phyloP scores from a whole-genome alignment of 495 filamentous ascomycete species.

The Parathielavia appendiculata region DNA sequence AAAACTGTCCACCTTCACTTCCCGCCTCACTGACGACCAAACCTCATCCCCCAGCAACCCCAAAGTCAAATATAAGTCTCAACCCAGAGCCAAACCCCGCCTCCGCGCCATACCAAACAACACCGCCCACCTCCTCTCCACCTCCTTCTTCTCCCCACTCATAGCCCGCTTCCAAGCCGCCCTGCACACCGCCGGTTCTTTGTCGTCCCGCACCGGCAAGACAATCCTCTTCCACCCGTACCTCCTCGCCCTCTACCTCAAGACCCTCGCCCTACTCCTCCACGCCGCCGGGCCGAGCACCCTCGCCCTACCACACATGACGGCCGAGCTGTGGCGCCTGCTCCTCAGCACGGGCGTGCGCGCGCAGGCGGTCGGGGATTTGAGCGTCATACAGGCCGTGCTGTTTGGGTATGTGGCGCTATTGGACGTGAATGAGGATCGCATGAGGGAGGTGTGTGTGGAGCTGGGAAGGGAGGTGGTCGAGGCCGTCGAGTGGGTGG shows the following conservation, averaged over 20 bases:
- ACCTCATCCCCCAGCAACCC: conserved; percentile 14
- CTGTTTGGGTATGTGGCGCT: conserved; percentile 75
- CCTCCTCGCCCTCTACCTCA: conserved; percentile 56
- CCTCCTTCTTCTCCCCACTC: conserved; percentile 78
- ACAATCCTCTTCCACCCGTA: conserved; percentile 54
- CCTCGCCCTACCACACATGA: conserved; percentile 59
- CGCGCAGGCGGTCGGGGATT: conserved; percentile 49
- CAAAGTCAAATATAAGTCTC: conserved; percentile 24
- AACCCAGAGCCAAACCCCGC: conserved; percentile 43
- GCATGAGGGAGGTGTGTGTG: conserved; percentile 68
- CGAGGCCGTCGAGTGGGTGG: conserved; percentile 50
- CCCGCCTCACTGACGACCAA: conserved; percentile 30
- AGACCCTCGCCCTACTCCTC: conserved; percentile 60
- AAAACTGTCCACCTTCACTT: conserved; percentile 58
- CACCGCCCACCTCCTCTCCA: conserved; percentile 64
- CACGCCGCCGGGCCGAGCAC: conserved; percentile 62
- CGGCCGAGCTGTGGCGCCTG: conserved; percentile 63
- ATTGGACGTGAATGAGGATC: conserved; percentile 76
- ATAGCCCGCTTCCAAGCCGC: conserved; percentile 55
- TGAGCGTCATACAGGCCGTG: conserved; percentile 62
- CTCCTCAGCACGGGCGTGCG: conserved; percentile 44
- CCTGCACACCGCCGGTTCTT: conserved; percentile 37
- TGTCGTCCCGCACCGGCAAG: conserved; percentile 26
- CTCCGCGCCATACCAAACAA: conserved; percentile 66
- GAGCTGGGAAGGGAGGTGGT: conserved; percentile 51